Evolutionary conservation across 2,329 filamentous ascomycete species (phyloP), one percentile per base, ranked within the genome.

Genomic region (Salinomyces thailandicus): DNA sequence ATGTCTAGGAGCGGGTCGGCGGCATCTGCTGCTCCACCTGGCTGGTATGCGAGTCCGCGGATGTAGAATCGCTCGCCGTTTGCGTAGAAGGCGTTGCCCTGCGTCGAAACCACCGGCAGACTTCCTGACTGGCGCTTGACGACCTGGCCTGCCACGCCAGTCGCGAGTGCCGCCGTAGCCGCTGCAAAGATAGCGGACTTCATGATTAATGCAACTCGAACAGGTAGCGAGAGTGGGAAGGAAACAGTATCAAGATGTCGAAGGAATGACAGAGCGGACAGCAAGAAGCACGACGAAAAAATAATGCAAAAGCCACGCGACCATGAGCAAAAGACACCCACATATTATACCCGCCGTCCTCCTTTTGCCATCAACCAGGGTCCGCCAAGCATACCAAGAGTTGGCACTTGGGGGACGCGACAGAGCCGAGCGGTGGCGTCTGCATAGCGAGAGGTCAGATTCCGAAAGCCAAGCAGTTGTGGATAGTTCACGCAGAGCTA

Each of bases 11-110:
- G 59, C 18, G 74, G 70, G 51, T 80, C 76, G 22, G 60, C 60
- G 18, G 58, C 55, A 9, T 61, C 57, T 8, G 66, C 64, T 12
- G 75, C 71, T 44, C 77, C 77, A 54, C 73, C 73, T 47, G 53
- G 44, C 37, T 58, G 54, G 44, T 59, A 60, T 61, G 81, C 79
- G 42, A 75, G 68, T 55, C 72, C 72, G 45, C 71, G 69, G 40
- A 75, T 63, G 57, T 74, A 75, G 62, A 75, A 75, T 51, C 77
- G 72, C 36, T 74, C 55, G 42, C 69, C 53, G 45, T 71, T 66
- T 9, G 42, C 73, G 64, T 79, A 80, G 44, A 77, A 73, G 56
- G 43, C 36, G 27, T 46, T 41, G 39, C 52, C 51, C 17, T 48
- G 38, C 18, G 44, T 46, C 14, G 43, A 48, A 36, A 55, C 43